Base-by-base conservation (phyloP, 179 eudicot genomes). In the Beta corolliflora region DNA sequence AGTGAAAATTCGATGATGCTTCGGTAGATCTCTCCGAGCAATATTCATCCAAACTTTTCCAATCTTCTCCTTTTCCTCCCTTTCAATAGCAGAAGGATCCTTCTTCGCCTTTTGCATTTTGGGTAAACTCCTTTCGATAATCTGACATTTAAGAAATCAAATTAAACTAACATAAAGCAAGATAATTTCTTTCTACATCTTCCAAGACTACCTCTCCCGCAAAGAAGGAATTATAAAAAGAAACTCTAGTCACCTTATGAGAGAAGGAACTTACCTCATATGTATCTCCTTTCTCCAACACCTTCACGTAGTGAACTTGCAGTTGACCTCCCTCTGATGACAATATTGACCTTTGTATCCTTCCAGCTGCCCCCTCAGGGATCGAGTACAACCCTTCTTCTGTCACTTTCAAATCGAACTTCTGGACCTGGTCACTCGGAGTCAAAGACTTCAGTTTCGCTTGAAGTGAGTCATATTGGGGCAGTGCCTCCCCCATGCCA, bases 321-420 rank as follows among this genome's bases (percentile, higher is more conserved):
- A 96, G 82, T 71, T 86, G 86, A 76, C 97, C 97, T 81, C 91
- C 86, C 29, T 96, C 99, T 5, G 94, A 86, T 5, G 96, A 86
- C 89, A 94, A 82, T 65, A 96, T 96, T 63, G 88, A 89, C 80
- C 99, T 84, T 75, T 86, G 85, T 83, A 91, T 94, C 67, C 88
- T 83, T 83, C 99, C 99, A 78, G 99, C 97, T 71, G 99, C 97
- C 29, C 98, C 98, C 84, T 96, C 99, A 41, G 99, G 99, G n/a
- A 90, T 84, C 59, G 96, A 86, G 75, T 86, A 88, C 85, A 94
- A 76, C 63, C 88, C 92, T 76, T 85, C 81, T 78, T 96, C 98
- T 79, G 90, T 91, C 71, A 96, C 93, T 87, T 88, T 91, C 73
- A 96, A 89, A 79, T 86, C 89, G 83, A 94, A 96, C 41, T 88